phyloP scores from a whole-genome alignment of 139 green algal species.

The Haematococcus sp. region DNA sequence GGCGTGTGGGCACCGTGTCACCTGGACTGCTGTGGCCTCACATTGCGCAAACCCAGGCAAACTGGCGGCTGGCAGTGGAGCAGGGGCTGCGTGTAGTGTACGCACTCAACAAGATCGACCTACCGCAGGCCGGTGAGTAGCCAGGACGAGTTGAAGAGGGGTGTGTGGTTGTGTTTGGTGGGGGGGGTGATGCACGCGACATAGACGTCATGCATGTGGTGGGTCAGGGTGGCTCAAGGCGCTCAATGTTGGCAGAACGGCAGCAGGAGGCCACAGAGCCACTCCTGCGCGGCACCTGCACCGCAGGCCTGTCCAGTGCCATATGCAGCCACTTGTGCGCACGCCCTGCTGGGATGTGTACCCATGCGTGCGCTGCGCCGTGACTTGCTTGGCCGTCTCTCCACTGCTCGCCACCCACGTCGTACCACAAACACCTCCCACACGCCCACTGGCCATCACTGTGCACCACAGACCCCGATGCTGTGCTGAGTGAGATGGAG shows the following conservation, averaged over 20 bases:
- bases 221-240: too few relatives aligned
- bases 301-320: too few relatives aligned
- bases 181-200: not conserved
- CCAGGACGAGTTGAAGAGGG: not conserved
- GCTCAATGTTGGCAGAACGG: not conserved
- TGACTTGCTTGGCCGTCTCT: too few relatives aligned
- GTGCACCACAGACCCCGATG: conserved; percentile 32
- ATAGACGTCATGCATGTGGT: not conserved
- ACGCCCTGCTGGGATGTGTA: too few relatives aligned
- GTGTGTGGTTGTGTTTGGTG: not conserved
- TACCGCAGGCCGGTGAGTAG: conserved; percentile 29
- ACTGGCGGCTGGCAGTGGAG: conserved; percentile 92
- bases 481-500: not conserved
- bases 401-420: too few relatives aligned
- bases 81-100: conserved; percentile 83
- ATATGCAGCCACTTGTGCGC: too few relatives aligned
- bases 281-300: not conserved
- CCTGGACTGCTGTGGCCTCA: too few relatives aligned
- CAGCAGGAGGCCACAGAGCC: not conserved
- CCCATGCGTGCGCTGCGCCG: too few relatives aligned
- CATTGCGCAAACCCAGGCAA: conserved; percentile 76
- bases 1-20: too few relatives aligned
- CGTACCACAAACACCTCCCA: too few relatives aligned
- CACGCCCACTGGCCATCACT: too few relatives aligned
- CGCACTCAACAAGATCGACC: conserved; percentile 93